Percentiles rank a stretch among this genome's conserved stretches.
Evolutionary conservation across 116 monocot species (phyloP).

Genomic region (Zostera marina): DNA sequence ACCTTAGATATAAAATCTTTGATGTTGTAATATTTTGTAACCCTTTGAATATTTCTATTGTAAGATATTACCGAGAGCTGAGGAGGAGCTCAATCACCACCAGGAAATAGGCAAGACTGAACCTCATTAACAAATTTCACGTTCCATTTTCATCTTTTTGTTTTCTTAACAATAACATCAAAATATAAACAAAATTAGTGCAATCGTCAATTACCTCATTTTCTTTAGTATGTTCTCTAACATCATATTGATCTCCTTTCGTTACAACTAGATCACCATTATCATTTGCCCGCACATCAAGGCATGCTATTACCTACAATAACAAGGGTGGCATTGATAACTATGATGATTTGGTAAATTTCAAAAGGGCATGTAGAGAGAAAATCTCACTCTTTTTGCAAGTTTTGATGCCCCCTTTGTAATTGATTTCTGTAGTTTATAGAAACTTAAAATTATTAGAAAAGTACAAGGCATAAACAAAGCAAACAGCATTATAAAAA

Average conservation of each 20-base stretch:
- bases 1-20: too few relatives aligned
- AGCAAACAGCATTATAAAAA: not conserved
- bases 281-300: slow-evolving; percentile 95
- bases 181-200: not conserved
- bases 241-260: slow-evolving; percentile 98
- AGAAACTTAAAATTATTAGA: not conserved
- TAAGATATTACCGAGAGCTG: too few relatives aligned
- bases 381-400: slow-evolving; percentile 71
- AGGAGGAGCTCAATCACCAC: too few relatives aligned
- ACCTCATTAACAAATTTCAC: too few relatives aligned
- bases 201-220: slow-evolving; percentile 56
- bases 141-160: too few relatives aligned
- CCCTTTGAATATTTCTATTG: too few relatives aligned
- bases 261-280: slow-evolving; percentile 94
- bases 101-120: too few relatives aligned
- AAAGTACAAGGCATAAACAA: not conserved
- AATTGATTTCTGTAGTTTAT: slow-evolving; percentile 21
- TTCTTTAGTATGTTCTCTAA: slow-evolving; percentile 61
- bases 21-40: too few relatives aligned
- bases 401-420: slow-evolving; percentile 56
- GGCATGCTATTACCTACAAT: slow-evolving; percentile 84
- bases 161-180: not conserved
- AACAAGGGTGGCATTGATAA: not conserved
- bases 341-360: not conserved
- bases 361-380: not conserved